phyloP scores from a whole-genome alignment of 371 early-diverging fungal genomes.

The Ordospora pajunii region DNA sequence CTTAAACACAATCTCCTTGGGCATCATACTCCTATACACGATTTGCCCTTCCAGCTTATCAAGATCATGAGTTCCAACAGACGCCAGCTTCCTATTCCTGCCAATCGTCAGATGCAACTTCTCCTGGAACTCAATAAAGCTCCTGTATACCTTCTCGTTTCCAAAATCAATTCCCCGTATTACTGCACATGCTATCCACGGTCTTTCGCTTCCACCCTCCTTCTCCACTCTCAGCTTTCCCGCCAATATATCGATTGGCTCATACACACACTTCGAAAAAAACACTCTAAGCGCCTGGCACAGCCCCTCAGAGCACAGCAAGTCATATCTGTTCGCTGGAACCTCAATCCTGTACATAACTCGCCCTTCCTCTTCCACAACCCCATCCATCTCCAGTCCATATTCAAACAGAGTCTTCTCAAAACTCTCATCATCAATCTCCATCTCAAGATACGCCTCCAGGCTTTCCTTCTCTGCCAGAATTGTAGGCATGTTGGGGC shows the following conservation, averaged over 20 bases:
- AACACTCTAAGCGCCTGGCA: constrained; percentile 39
- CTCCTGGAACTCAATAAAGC: constrained; percentile 95
- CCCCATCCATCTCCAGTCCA: constrained; percentile 97
- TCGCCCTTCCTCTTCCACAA: constrained; percentile 66
- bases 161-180: constrained; percentile 77
- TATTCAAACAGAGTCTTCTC: constrained; percentile 94
- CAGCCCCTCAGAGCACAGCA: constrained; percentile 56
- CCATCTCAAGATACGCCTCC: constrained; percentile 20
- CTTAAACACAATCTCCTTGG: constrained; percentile 76
- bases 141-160: constrained; percentile 69
- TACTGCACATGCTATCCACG: constrained; percentile 80
- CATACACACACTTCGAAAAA: constrained; percentile 19
- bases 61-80: constrained; percentile 96
- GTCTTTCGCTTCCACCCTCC: constrained; percentile 67
- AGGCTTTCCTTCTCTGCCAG: constrained; percentile 13
- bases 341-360: constrained; percentile 88
- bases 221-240: background rate
- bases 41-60: constrained; percentile 85
- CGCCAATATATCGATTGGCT: constrained; percentile 22
- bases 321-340: constrained; percentile 86
- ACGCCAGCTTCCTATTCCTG: constrained; percentile 83
- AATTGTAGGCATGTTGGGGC: constrained; percentile 30
- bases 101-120: constrained; percentile 93
- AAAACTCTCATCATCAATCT: constrained; percentile 67
- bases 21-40: constrained; percentile 78